Evolutionary conservation across 495 filamentous ascomycete species (phyloP).

Genomic region (Diplogelasinospora grovesii): DNA sequence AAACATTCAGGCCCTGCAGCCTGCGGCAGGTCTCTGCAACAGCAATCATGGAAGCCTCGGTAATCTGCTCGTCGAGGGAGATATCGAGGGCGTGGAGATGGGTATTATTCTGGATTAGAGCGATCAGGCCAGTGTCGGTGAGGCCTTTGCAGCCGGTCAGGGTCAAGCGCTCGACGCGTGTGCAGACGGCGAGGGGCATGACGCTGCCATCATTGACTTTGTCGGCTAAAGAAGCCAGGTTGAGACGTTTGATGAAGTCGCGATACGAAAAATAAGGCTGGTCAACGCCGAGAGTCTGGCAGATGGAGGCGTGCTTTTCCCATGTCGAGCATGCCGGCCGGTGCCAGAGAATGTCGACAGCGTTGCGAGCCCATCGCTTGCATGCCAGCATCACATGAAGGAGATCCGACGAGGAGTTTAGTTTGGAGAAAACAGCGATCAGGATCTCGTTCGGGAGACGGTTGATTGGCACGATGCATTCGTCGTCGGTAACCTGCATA

Average conservation of each 20-base stretch:
- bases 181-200: slow-evolving; percentile 73
- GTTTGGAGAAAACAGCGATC: slow-evolving; percentile 84
- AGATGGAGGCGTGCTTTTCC: slow-evolving; percentile 69
- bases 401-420: slow-evolving; percentile 67
- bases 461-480: slow-evolving; percentile 66
- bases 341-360: slow-evolving; percentile 92
- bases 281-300: slow-evolving; percentile 60
- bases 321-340: slow-evolving; percentile 84
- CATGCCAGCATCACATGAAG: slow-evolving; percentile 86
- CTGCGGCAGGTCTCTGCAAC: slow-evolving; percentile 74
- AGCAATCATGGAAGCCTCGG: slow-evolving; percentile 72
- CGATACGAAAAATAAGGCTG: slow-evolving; percentile 77
- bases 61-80: slow-evolving; percentile 70
- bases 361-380: slow-evolving; percentile 86
- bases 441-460: slow-evolving; percentile 88
- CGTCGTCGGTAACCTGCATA: slow-evolving; percentile 53
- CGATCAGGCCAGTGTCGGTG: slow-evolving; percentile 74
- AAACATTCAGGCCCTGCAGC: slow-evolving; percentile 91
- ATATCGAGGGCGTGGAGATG: slow-evolving; percentile 88
- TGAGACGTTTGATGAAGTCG: slow-evolving; percentile 82
- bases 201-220: slow-evolving; percentile 87
- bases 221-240: slow-evolving; percentile 69
- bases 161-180: slow-evolving; percentile 87
- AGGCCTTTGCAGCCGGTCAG: slow-evolving; percentile 83
- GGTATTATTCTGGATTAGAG: slow-evolving; percentile 70